phyloP scores from a whole-genome alignment of 768 basidiomycete species.

The Udeniomyces megalosporus region DNA sequence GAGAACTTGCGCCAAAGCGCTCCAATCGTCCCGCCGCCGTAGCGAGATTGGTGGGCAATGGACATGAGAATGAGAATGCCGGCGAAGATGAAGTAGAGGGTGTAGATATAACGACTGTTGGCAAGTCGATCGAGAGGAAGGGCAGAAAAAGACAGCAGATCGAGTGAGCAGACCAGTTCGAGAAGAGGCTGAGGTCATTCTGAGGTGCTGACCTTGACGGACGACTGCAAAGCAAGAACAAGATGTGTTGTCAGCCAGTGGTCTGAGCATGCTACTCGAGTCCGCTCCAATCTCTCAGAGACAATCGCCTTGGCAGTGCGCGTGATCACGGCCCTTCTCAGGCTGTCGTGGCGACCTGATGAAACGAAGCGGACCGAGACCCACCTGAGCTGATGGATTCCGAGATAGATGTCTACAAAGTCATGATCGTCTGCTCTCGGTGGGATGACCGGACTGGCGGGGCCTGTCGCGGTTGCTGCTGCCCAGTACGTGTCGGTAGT shows the following conservation, averaged over 20 bases:
- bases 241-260: too few relatives aligned
- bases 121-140: too few relatives aligned
- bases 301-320: too few relatives aligned
- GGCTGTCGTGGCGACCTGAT: too few relatives aligned
- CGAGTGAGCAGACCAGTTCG: background rate
- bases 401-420: slow-evolving; percentile 26
- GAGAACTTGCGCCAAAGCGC: slow-evolving; percentile 47
- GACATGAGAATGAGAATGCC: slow-evolving; percentile 22
- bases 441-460: slow-evolving; percentile 26
- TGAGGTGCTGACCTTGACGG: too few relatives aligned
- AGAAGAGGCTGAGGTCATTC: too few relatives aligned
- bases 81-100: slow-evolving; percentile 27
- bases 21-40: slow-evolving; percentile 31
- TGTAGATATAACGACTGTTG: slow-evolving; percentile 27
- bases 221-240: background rate
- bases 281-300: too few relatives aligned
- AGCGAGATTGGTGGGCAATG: slow-evolving; percentile 24
- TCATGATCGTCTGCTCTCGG: slow-evolving; percentile 23
- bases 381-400: slow-evolving; percentile 28
- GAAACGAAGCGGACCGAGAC: slow-evolving; percentile 6
- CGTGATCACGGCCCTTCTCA: too few relatives aligned
- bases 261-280: too few relatives aligned
- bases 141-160: background rate
- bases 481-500: background rate
- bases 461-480: slow-evolving; percentile 15